Evolutionary conservation across 202 grass and related monocot species (phyloP).

Genomic region (Schoenoplectus tabernaemontani): DNA sequence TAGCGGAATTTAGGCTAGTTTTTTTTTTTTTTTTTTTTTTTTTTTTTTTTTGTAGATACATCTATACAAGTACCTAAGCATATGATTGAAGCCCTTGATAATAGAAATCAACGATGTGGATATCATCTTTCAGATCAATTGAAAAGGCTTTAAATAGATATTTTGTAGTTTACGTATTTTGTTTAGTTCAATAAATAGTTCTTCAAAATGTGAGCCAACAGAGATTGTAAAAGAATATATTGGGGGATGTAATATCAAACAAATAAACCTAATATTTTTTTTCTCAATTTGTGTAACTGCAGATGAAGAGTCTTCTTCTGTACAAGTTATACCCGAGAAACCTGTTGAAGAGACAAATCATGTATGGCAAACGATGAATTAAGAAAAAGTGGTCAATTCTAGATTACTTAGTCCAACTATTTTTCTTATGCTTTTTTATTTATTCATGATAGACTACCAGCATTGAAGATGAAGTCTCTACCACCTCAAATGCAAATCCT

Average conservation of each 20-base stretch:
- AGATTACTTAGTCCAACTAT: not conserved
- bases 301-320: slow-evolving; percentile 37
- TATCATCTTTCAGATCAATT: not conserved
- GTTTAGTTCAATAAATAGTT: not conserved
- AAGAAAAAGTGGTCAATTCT: not conserved
- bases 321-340: slow-evolving; percentile 38
- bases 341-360: slow-evolving; percentile 39
- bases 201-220: not conserved
- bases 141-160: not conserved
- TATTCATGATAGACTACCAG: slow-evolving; percentile 22
- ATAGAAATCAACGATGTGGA: not conserved
- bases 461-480: slow-evolving; percentile 33
- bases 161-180: not conserved
- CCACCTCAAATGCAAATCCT: slow-evolving; percentile 21
- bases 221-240: not conserved
- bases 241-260: not conserved
- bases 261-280: not conserved
- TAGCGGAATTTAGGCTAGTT: not conserved
- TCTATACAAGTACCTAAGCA: not conserved
- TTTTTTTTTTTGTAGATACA: too few relatives aligned
- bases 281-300: slow-evolving; percentile 18
- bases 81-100: not conserved
- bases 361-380: slow-evolving; percentile 43
- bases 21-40: too few relatives aligned
- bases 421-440: not conserved